Evolutionary conservation across 257 asterid genomes (phyloP).

Genomic region (Primulina eburnea): DNA sequence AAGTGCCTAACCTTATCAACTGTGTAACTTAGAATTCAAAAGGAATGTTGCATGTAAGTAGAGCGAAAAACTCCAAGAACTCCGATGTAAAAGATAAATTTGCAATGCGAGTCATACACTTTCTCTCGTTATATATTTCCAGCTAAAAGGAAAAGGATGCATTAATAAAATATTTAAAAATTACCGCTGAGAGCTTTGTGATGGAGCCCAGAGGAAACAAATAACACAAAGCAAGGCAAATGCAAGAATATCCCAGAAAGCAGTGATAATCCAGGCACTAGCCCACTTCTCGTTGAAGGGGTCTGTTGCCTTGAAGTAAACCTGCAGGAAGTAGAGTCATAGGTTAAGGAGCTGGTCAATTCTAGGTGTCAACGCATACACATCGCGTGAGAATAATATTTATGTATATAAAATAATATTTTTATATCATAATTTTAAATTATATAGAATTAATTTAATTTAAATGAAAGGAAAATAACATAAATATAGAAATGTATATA

Average conservation of each 20-base stretch:
- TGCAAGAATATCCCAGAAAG: conserved; percentile 95
- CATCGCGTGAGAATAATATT: too few relatives aligned
- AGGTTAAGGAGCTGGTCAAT: too few relatives aligned
- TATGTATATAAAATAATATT: too few relatives aligned
- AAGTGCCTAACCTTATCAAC: neutral
- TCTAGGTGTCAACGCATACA: too few relatives aligned
- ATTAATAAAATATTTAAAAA: conserved; percentile 15
- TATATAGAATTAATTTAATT: too few relatives aligned
- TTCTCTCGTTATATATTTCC: neutral
- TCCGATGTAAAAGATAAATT: neutral
- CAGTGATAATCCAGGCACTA: conserved; percentile 91
- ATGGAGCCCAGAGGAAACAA: conserved; percentile 97
- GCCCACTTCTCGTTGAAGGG: conserved; percentile 98
- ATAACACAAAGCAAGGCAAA: conserved; percentile 77
- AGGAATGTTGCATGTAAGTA: neutral
- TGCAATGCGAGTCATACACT: neutral
- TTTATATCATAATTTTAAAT: too few relatives aligned
- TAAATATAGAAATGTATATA: too few relatives aligned
- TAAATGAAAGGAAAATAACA: too few relatives aligned
- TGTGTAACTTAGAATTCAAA: neutral
- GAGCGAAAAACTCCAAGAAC: neutral
- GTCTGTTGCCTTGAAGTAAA: conserved; percentile 92
- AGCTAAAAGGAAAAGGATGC: neutral
- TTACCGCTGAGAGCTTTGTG: conserved; percentile 92
- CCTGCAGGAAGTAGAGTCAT: conserved; percentile 43